These are phyloP conservation scores for Eucalyptus polyanthemos DNA, from an alignment of 345 rosid species.

Conservation along the genomic window DNA sequence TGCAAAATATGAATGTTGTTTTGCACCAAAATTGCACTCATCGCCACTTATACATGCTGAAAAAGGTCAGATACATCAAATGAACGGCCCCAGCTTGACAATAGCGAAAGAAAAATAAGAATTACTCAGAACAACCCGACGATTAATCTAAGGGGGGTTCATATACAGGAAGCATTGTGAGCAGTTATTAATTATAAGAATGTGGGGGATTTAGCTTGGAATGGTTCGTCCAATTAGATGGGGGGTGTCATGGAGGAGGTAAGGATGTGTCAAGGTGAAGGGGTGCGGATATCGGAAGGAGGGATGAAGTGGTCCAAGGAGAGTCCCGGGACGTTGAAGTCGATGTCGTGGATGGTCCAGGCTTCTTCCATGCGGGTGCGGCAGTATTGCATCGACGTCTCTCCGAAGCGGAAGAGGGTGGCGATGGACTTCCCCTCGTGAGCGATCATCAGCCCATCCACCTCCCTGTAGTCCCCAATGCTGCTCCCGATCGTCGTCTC, in stretches of 20 bases:
- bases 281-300: slow-evolving; percentile 53
- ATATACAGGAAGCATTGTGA: neutral
- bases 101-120: neutral
- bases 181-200: neutral
- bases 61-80: neutral
- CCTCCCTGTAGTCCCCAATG: slow-evolving; percentile 75
- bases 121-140: neutral
- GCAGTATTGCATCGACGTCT: slow-evolving; percentile 50
- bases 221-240: neutral
- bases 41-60: neutral
- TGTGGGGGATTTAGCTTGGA: neutral
- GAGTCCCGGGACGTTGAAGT: slow-evolving; percentile 80
- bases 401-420: slow-evolving; percentile 71
- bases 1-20: neutral
- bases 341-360: slow-evolving; percentile 92
- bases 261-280: neutral
- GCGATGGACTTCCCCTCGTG: slow-evolving; percentile 87
- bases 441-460: slow-evolving; percentile 69
- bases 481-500: slow-evolving; percentile 91
- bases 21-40: neutral
- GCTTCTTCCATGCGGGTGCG: slow-evolving; percentile 85
- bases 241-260: neutral
- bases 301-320: slow-evolving; percentile 85
- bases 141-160: neutral
- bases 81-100: neutral